A percentile compares a stretch with the other conserved stretches of the same genome.
Evolutionary conservation across 139 green algal species (phyloP).

Genomic region (Asterochloris sp.): DNA sequence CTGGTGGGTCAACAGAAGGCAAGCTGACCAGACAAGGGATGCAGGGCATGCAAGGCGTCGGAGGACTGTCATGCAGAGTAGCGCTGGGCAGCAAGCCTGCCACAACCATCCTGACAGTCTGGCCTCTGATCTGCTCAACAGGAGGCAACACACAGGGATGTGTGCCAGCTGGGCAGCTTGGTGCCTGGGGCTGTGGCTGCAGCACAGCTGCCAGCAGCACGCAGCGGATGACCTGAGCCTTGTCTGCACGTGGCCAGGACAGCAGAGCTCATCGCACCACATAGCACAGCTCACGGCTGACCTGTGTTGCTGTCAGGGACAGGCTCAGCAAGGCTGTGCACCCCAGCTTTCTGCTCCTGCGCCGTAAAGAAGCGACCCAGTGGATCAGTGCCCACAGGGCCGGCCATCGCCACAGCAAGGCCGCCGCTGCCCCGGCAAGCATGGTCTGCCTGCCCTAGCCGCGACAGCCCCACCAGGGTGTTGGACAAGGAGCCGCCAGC

Average conservation of each 20-base stretch:
- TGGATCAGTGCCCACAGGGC: conserved; percentile 59
- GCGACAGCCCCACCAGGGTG: conserved; percentile 78
- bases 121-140: too few species aligned
- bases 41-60: too few species aligned
- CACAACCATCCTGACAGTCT: neutral
- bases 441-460: conserved; percentile 50
- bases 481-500: conserved; percentile 87
- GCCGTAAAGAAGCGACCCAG: conserved; percentile 70
- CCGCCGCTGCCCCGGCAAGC: neutral
- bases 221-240: too few species aligned
- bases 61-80: too few species aligned
- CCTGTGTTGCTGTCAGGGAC: conserved; percentile 38
- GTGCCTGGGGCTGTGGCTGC: too few species aligned
- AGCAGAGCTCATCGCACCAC: too few species aligned
- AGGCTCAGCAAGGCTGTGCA: conserved; percentile 54
- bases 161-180: too few species aligned
- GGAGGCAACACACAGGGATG: too few species aligned
- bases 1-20: too few species aligned
- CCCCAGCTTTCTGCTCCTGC: conserved; percentile 63
- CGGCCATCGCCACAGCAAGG: conserved; percentile 68
- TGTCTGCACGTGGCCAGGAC: too few species aligned
- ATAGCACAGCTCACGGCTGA: neutral
- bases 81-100: neutral
- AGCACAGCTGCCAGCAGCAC: too few species aligned
- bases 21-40: too few species aligned